Conservation (phyloP, 768 basidiomycete species). For the Pseudohyphozyma bogoriensis region DNA sequence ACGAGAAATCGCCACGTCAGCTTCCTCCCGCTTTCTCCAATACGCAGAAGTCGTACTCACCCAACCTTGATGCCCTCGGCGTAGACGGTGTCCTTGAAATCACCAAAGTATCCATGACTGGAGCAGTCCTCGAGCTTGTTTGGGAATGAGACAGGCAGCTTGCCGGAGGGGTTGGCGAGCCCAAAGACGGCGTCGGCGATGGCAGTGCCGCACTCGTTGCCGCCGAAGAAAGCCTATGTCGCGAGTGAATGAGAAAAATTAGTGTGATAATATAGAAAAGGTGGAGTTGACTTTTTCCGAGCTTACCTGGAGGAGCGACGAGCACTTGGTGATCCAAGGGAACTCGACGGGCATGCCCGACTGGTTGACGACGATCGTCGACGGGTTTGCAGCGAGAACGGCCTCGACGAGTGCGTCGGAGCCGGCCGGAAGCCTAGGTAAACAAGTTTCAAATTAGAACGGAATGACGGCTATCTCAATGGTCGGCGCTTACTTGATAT, state of each 20-base stretch:
- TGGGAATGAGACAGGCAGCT: slow-evolving; percentile 70
- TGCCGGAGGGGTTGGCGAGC: slow-evolving; percentile 64
- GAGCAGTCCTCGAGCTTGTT: slow-evolving; percentile 55
- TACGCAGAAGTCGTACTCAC: slow-evolving; percentile 41
- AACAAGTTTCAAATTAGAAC: slow-evolving; percentile 50
- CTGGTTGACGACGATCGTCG: slow-evolving; percentile 64
- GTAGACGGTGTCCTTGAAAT: slow-evolving; percentile 19
- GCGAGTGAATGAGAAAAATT: no score
- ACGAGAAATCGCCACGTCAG: slow-evolving; percentile 50
- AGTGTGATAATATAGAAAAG: no score
- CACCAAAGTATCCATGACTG: slow-evolving; percentile 18
- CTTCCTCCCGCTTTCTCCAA: slow-evolving; percentile 53
- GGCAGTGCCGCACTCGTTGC: slow-evolving; percentile 69
- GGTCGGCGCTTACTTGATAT: slow-evolving; percentile 40
- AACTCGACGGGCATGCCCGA: slow-evolving; percentile 44
- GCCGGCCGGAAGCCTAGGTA: slow-evolving; percentile 59
- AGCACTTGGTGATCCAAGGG: slow-evolving; percentile 63
- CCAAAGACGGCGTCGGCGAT: slow-evolving; percentile 75
- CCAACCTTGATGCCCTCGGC: slow-evolving; percentile 43
- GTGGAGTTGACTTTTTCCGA: no score
- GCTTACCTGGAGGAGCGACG: slow-evolving; percentile 50
- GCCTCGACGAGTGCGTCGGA: slow-evolving; percentile 61
- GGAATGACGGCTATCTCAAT: slow-evolving; percentile 44
- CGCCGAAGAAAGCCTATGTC: slow-evolving; percentile 78
- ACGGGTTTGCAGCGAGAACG: slow-evolving; percentile 55